Evolutionary conservation across 176 grass and related monocot species (phyloP), one percentile per base, ranked within the genome.

Genomic region (Avena atlantica): DNA sequence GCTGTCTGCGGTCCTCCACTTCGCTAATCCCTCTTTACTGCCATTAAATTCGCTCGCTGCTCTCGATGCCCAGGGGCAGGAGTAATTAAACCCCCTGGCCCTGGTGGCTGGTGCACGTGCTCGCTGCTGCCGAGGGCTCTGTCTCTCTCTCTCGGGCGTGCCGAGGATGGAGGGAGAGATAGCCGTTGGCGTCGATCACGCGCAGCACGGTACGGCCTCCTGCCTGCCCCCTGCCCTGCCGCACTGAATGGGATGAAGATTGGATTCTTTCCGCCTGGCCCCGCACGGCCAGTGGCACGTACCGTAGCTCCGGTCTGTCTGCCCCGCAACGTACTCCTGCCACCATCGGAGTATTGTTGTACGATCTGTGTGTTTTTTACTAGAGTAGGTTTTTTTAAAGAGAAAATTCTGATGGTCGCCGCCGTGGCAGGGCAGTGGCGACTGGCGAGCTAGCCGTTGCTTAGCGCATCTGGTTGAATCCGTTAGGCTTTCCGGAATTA

Each of bases 401-500:
- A 51, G 44, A 27, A 42, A 42, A 42, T 7, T 42, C 15, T 56
- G 3, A 16, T 44, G 34, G n/a, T 45, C 56, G 34, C 42, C 9
- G 21, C 24, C 7, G 61, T 20, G 2, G 49, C 70, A 58, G 50
- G 44, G 62, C 45, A 12, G n/a, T 9, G 25, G 74, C 74, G 74
- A 76, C 47, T 16, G 57, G 49, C 62, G 12, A 87, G 68, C 24
- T 91, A 91, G 86, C 90, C 86, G 86, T 91, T 91, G 76, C 44
- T 88, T 91, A 88, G 44, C 82, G 78, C 53, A 91, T 88, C 83
- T 82, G 81, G 86, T 3, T 31, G 71, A 82, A 91, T 88, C 52
- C 52, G n/a, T 78, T 85, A 44, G 9, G 10, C 9, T 62, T 52
- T 56, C 34, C 23, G 67, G 72, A 71, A 86, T 83, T 86, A 88